Base-by-base conservation (phyloP, 2,329 filamentous ascomycete genomes). In the Venturiaceae sp. region DNA sequence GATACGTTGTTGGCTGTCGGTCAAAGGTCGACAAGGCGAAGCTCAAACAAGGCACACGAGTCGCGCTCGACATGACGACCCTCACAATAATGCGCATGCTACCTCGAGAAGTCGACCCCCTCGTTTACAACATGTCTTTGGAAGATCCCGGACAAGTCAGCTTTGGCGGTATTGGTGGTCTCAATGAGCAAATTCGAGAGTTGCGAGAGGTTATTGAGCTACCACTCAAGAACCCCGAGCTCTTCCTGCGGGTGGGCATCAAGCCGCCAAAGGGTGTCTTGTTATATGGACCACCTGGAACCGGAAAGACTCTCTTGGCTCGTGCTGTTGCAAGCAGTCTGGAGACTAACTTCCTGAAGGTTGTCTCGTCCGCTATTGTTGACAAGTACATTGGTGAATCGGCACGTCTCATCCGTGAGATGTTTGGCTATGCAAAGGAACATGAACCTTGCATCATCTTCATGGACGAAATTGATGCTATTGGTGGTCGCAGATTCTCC, bases 81-180 rank as follows among this genome's bases (percentile, higher is more conserved):
- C 87, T 99, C 66, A 99, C 94, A 61, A 99, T 99, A 75, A 99
- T 99, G 94, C 90, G 94, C 69, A 99, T 99, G 94, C 82, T 99
- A 52, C 95, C 94, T 61, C 88, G 94, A 73, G 94, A 99, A 79
- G 95, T 99, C 71, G 94, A 99, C 71, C 94, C 94, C 21, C 81
- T 99, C 65, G 94, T 99, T 66, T 99, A 99, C 83, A 99, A 99
- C 80, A 99, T 99, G 94, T 99, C 94, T 21, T 77, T 99, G 66
- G 94, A 99, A 74, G 94, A 99, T 71, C 94, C 94, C 0, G 94
- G 94, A 5, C 92, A 97, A 74, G 87, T 99, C 74, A 96, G 90
- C 79, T 99, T 99, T 74, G 92, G 87, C 41, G 94, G 95, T 67
- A 99, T 99, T 65, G 94, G 94, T 77, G 94, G 94, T 64, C 76